Base-by-base conservation (phyloP, 2,329 filamentous ascomycete species). In the Stylonectria norvegica region DNA sequence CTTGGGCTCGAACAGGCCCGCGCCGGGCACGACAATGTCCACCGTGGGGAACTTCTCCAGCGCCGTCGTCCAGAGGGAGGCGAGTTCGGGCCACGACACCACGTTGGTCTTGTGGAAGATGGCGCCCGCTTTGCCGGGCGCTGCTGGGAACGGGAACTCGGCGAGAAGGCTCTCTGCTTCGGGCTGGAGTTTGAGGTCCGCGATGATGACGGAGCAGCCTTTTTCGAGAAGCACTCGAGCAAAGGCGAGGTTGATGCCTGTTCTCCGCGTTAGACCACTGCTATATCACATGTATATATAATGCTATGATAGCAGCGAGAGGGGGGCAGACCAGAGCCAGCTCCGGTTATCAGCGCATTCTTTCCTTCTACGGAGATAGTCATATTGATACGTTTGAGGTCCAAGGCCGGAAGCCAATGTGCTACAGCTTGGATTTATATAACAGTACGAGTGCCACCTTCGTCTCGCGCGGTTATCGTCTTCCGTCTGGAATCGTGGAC, bases 1-100 rank as follows among this genome's bases (percentile, higher is more conserved):
- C n/a, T n/a, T n/a, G 4, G 65, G 66, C 34, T 68, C 66, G 45
- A 64, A 67, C 23, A 67, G 32, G 12, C 63, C 63, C 8, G 65
- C 66, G 18, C 63, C 64, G 16, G 61, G 54, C 14, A 66, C 53
- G n/a, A 67, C 62, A 22, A 67, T 58, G 47, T 68, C 63, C 31
- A 67, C 34, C 5, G 34, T 52, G 3, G 52, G 45, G 42, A 67
- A 65, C 29, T 44, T 40, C 2, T 47, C 34, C 5, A 64, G 38
- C 3, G 58, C 55, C 2, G 38, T 42, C n/a, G 48, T 37, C 57
- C 61, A 66, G 36, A 66, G 56, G 5, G 43, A 34, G 3, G 40
- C 47, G 6, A 68, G 52, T 32, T 67, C 53, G 3, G 58, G 48
- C 65, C 64, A 69, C 16, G 62, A 64, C 15, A 56, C 41, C 11